Conservation (phyloP, 805 yeast species). For the Dipodascopsis tothii region DNA sequence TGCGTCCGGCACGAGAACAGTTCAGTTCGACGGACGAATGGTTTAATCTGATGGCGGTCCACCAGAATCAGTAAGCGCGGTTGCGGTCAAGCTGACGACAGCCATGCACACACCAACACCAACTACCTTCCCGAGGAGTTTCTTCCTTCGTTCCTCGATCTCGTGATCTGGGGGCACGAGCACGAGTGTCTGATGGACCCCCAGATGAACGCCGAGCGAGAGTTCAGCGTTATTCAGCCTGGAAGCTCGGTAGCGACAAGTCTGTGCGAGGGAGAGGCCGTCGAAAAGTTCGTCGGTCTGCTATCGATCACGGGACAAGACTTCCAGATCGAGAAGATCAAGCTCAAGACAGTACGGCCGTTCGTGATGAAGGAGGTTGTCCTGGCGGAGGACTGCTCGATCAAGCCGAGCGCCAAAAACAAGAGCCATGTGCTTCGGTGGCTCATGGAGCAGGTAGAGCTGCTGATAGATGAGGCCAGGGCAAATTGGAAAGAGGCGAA, state of each 20-base stretch:
- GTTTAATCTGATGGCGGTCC: conserved; percentile 81
- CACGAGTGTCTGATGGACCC: conserved; percentile 84
- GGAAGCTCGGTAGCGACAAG: conserved; percentile 94
- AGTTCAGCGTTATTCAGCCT: conserved; percentile 77
- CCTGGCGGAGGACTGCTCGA: conserved; percentile 44
- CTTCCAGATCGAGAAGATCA: conserved; percentile 52
- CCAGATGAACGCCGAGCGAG: conserved; percentile 43
- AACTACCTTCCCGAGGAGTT: conserved; percentile 78
- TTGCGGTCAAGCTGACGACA: background rate
- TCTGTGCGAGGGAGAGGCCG: conserved; percentile 73
- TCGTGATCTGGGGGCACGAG: conserved; percentile 96
- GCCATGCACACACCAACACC: conserved; percentile 63
- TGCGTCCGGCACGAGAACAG: conserved; percentile 52
- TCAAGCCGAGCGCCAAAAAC: conserved; percentile 55
- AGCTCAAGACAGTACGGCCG: conserved; percentile 69
- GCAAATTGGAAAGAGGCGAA: conserved; percentile 39
- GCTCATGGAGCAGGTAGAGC: conserved; percentile 57
- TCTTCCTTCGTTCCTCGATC: conserved; percentile 71
- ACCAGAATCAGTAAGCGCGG: conserved; percentile 59
- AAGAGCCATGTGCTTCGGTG: conserved; percentile 54
- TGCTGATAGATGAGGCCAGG: conserved; percentile 54
- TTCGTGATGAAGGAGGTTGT: conserved; percentile 64
- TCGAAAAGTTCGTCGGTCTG: conserved; percentile 60
- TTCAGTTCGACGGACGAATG: conserved; percentile 42
- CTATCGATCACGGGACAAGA: conserved; percentile 54